Evolutionary conservation across 371 early-diverging fungal genomes (phyloP), one percentile per base, ranked within the genome.

Genomic region (Capillidium heterosporum): DNA sequence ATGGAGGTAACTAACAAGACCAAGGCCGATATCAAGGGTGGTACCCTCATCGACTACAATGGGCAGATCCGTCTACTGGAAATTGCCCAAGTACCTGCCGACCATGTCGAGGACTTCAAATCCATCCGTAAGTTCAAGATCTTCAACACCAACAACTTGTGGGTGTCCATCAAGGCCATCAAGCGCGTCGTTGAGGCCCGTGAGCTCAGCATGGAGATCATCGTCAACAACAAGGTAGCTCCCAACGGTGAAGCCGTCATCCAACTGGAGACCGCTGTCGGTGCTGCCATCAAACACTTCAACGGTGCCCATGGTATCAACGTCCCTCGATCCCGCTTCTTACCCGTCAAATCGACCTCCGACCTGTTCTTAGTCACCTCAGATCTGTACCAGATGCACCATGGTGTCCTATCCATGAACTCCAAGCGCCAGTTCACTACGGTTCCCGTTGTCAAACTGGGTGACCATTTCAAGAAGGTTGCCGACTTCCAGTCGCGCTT

Each of bases 1-100:
- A 96, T 99, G 99, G 99, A 99, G 73, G 96, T 99, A 19, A 98
- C 99, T 5, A 89, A 98, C 73, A 99, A 99, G 79, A 99, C 99
- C 57, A 87, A 95, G 71, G 95, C 99, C 43, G 99, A 99, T 70
- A 87, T 99, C 68, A 99, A 99, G 81, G 99, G 99, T 59, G 99
- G 99, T 59, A 99, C 99, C 19, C 73, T 99, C 28, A 91, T 99
- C 53, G 93, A 98, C 59, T 97, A 99, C 70, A 91, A 96, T 52
- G 97, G 92, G 26, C 74, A 76, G 44, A 82, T 98, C 58, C 85
- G 93, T 43, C 80, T 99, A 32, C 79, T 99, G 42, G 99, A 99
- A 75, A 95, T 99, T 65, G 99, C 99, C 21, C 98, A 99, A 70
- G 99, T 99, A 5, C 98, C 99, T n/a, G 69, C 79, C 46, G 89